These are phyloP conservation scores for Microbotryum intermedium DNA, from an alignment of 1,284 basidiomycete species.

Conservation along the genomic window DNA sequence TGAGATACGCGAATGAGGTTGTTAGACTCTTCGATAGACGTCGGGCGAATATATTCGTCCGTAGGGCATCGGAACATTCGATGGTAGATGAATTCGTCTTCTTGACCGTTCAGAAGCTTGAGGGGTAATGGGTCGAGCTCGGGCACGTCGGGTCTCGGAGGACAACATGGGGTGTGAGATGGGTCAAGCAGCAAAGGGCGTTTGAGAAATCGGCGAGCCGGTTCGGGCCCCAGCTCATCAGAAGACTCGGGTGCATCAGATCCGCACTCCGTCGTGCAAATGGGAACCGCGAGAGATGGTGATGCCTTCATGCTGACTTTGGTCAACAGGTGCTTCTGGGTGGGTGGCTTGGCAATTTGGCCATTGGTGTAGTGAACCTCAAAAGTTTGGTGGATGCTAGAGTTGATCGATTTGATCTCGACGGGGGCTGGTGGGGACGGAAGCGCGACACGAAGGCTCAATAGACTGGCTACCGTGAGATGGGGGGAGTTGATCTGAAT, in stretches of 20 bases:
- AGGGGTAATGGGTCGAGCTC: constrained; percentile 13
- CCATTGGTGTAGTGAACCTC: constrained; percentile 10
- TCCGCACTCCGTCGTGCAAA: not conserved
- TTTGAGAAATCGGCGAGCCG: not conserved
- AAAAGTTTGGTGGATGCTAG: constrained; percentile 10
- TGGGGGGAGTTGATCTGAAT: constrained; percentile 21
- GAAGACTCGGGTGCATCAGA: not conserved
- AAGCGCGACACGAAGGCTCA: constrained; percentile 12
- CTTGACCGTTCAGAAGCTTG: not conserved
- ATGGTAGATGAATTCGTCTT: not conserved
- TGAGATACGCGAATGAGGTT: constrained; percentile 19
- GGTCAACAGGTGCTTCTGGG: not conserved
- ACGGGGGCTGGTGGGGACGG: constrained; percentile 7
- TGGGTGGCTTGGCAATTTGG: constrained; percentile 1
- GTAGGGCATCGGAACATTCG: constrained; percentile 15
- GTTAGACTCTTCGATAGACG: constrained; percentile 13
- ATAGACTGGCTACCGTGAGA: constrained; percentile 20
- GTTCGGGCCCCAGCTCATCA: not conserved
- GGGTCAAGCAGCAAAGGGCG: not conserved
- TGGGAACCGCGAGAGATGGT: not conserved
- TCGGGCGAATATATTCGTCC: constrained; percentile 21
- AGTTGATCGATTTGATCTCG: constrained; percentile 11
- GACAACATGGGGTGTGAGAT: not conserved
- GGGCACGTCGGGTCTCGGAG: not conserved
- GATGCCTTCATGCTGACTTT: constrained; percentile 13